Conservation (phyloP, 768 basidiomycete genomes). For the Coprinopsis cinerea region DNA sequence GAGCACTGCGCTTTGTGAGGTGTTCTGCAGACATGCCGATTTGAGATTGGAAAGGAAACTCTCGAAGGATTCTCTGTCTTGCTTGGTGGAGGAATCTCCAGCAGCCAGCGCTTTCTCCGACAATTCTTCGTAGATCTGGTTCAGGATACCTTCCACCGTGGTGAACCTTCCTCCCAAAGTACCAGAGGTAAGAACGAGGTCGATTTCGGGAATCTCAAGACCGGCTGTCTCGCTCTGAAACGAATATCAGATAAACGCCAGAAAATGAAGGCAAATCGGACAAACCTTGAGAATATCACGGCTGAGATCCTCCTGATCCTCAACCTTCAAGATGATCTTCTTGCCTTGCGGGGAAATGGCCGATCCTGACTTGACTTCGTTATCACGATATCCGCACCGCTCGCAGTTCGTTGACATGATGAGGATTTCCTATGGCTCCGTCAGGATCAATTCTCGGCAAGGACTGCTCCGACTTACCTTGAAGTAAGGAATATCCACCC, state of each 20-base stretch:
- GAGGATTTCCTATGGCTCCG: slow-evolving; percentile 76
- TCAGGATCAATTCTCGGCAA: too few species aligned
- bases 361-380: slow-evolving; percentile 92
- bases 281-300: slow-evolving; percentile 94
- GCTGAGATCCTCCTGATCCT: slow-evolving; percentile 87
- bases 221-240: slow-evolving; percentile 88
- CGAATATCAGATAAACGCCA: neutral
- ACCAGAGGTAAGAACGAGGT: slow-evolving; percentile 84
- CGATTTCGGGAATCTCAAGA: slow-evolving; percentile 88
- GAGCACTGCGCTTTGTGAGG: too few species aligned
- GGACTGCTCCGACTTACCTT: slow-evolving; percentile 59
- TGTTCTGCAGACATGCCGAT: slow-evolving; percentile 55
- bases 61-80: slow-evolving; percentile 58
- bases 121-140: slow-evolving; percentile 93
- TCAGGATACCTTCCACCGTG: slow-evolving; percentile 90
- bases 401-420: slow-evolving; percentile 99
- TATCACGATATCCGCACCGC: slow-evolving; percentile 91
- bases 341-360: slow-evolving; percentile 88
- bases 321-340: slow-evolving; percentile 81
- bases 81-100: slow-evolving; percentile 54
- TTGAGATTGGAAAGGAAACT: slow-evolving; percentile 74
- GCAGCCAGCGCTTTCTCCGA: slow-evolving; percentile 67
- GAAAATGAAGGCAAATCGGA: slow-evolving; percentile 12
- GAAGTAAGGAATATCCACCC: slow-evolving; percentile 95
- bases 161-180: slow-evolving; percentile 98